Evolutionary conservation across 2,329 filamentous ascomycete genomes (phyloP).

Genomic region (Coniochaeta ligniaria): DNA sequence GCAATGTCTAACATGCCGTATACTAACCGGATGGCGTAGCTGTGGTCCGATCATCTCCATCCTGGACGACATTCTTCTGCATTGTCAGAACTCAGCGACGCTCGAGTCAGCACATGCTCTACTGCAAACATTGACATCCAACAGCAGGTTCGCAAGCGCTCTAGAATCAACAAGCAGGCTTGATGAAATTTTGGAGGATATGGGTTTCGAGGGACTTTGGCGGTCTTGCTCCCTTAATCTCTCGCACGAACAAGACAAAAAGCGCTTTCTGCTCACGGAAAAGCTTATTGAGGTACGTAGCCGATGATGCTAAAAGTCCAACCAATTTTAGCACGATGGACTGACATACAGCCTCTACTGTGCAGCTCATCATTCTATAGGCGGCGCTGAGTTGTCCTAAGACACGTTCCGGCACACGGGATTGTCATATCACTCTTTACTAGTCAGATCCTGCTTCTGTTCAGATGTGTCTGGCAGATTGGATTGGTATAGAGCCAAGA

Average conservation of each 20-base stretch:
- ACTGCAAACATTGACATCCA: slow-evolving; percentile 50
- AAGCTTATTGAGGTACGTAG: slow-evolving; percentile 52
- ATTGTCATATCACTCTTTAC: too few species aligned
- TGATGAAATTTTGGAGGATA: slow-evolving; percentile 46
- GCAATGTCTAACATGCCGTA: neutral
- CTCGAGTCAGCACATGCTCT: slow-evolving; percentile 54
- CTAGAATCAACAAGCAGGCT: slow-evolving; percentile 40
- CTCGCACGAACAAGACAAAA: slow-evolving; percentile 39
- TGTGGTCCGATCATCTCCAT: slow-evolving; percentile 49
- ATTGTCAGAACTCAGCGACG: slow-evolving; percentile 54
- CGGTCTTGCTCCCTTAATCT: slow-evolving; percentile 45
- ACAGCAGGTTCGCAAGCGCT: slow-evolving; percentile 40
- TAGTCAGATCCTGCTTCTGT: too few species aligned
- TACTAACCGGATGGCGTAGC: slow-evolving; percentile 22
- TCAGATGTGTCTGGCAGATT: too few species aligned
- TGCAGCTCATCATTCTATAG: slow-evolving; percentile 10
- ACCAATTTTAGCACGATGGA: too few species aligned
- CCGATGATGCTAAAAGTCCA: neutral
- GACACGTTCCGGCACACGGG: neutral
- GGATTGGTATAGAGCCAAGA: too few species aligned
- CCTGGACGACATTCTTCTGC: slow-evolving; percentile 54
- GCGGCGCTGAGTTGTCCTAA: neutral
- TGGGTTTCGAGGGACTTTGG: slow-evolving; percentile 60
- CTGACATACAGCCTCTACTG: neutral
- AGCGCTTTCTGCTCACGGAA: slow-evolving; percentile 48